Evolutionary conservation across 2,329 filamentous ascomycete genomes (phyloP).

Genomic region (Calonectria fujianensis): DNA sequence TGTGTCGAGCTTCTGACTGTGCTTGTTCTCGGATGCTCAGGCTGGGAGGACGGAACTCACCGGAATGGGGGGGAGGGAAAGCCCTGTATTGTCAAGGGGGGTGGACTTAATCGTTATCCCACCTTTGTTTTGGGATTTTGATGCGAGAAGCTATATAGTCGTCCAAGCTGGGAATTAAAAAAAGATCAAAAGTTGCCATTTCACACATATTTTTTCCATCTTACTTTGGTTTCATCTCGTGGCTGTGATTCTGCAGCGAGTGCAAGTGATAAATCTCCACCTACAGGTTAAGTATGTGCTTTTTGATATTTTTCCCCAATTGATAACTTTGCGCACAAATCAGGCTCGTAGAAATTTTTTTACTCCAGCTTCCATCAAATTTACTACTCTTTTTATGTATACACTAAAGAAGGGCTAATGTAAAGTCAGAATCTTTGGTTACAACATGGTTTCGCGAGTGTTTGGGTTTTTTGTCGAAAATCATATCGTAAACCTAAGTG

Average conservation of each 20-base stretch:
- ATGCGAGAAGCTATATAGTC: conserved; percentile 55
- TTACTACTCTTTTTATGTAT: background rate
- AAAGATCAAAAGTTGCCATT: conserved; percentile 48
- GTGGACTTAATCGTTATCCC: conserved; percentile 93
- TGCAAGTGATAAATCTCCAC: background rate
- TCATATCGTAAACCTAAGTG: background rate
- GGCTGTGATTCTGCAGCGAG: background rate
- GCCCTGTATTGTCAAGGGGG: conserved; percentile 94
- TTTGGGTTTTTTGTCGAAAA: background rate
- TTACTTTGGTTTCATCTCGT: background rate
- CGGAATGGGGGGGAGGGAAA: conserved; percentile 84
- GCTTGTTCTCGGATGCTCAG: conserved; percentile 43
- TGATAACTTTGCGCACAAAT: background rate
- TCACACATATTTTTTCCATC: conserved; percentile 23
- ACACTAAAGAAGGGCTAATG: background rate
- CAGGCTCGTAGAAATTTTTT: background rate
- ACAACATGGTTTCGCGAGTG: background rate
- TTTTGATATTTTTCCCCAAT: background rate
- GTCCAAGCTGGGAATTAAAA: conserved; percentile 48
- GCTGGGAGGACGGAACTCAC: conserved; percentile 38
- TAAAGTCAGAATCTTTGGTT: background rate
- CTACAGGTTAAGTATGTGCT: background rate
- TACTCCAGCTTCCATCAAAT: background rate
- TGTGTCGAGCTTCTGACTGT: conserved; percentile 44
- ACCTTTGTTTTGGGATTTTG: conserved; percentile 61